These are phyloP conservation scores for Clitopilus hobsonii DNA, from an alignment of 768 basidiomycete species.

Conservation along the genomic window DNA sequence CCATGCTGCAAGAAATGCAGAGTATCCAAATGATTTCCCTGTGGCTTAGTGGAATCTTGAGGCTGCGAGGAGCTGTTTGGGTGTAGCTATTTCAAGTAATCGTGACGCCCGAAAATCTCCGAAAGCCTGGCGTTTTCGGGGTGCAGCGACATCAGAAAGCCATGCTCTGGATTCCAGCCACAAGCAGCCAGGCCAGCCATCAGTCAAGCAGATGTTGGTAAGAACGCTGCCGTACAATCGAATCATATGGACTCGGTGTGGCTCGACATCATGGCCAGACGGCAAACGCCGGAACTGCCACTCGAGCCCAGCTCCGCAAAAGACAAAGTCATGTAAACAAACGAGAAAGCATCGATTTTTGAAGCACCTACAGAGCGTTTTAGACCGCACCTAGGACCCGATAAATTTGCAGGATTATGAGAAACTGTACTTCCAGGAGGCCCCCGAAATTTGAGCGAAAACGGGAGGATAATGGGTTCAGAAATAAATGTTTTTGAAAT, in stretches of 20 bases:
- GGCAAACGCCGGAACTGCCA: background rate
- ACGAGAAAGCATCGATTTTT: constrained; percentile 12
- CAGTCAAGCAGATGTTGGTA: background rate
- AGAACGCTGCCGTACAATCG: background rate
- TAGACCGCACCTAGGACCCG: constrained; percentile 11
- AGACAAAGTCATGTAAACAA: constrained; percentile 16
- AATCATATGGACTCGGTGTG: constrained; percentile 4
- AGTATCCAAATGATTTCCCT: too few relatives aligned
- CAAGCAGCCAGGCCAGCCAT: too few relatives aligned
- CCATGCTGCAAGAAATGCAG: too few relatives aligned
- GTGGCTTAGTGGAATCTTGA: too few relatives aligned
- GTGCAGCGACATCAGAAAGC: too few relatives aligned
- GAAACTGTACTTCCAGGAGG: constrained; percentile 4
- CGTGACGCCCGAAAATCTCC: too few relatives aligned
- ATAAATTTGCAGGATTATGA: constrained; percentile 6
- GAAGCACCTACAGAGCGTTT: constrained; percentile 13
- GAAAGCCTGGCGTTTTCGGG: too few relatives aligned
- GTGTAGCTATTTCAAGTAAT: too few relatives aligned
- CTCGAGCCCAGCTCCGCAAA: constrained; percentile 2
- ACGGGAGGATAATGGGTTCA: constrained; percentile 20
- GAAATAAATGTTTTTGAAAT: constrained; percentile 17
- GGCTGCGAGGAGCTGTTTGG: too few relatives aligned
- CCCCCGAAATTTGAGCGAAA: constrained; percentile 17
- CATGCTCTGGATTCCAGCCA: too few relatives aligned
- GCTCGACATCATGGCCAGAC: background rate